A percentile compares a stretch with the other conserved stretches of the same genome.
These are phyloP conservation scores for Castanospermum australe DNA, from an alignment of 306 rosid genomes.

Conservation along the genomic window DNA sequence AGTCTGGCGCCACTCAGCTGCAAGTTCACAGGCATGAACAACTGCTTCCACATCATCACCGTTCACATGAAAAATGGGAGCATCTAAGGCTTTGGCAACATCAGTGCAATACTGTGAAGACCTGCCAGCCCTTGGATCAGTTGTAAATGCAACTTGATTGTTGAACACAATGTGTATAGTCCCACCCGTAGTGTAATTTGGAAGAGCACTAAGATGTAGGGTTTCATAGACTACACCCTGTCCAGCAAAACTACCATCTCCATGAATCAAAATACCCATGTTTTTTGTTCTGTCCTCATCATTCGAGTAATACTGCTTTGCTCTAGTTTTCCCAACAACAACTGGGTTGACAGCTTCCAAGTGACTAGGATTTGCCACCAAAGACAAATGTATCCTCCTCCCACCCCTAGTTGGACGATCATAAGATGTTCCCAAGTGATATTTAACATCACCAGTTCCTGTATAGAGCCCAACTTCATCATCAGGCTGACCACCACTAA, in stretches of 20 bases:
- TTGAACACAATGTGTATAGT: slow-evolving; percentile 89
- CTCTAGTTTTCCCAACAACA: slow-evolving; percentile 93
- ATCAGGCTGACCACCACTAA: slow-evolving; percentile 81
- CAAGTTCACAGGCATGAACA: slow-evolving; percentile 94
- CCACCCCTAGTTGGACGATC: slow-evolving; percentile 95
- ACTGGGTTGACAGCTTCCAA: slow-evolving; percentile 96
- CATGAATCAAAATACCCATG: slow-evolving; percentile 86
- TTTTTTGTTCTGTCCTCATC: slow-evolving; percentile 77
- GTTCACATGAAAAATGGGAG: slow-evolving; percentile 90
- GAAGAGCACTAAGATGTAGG: slow-evolving; percentile 95
- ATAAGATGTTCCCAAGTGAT: slow-evolving; percentile 92
- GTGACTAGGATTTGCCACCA: slow-evolving; percentile 97
- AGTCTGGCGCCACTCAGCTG: slow-evolving; percentile 98
- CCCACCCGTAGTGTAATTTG: slow-evolving; percentile 94
- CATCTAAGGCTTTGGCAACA: slow-evolving; percentile 92
- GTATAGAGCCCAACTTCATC: slow-evolving; percentile 91
- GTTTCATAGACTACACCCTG: slow-evolving; percentile 98
- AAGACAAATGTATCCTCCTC: slow-evolving; percentile 75
- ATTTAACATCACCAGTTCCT: slow-evolving; percentile 97
- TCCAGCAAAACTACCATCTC: slow-evolving; percentile 99
- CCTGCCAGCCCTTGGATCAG: slow-evolving; percentile 87
- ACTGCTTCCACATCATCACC: slow-evolving; percentile 97
- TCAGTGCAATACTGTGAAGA: slow-evolving; percentile 94
- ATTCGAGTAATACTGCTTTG: slow-evolving; percentile 79
- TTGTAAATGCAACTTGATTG: slow-evolving; percentile 96